Percentiles rank a stretch among this genome's conserved stretches.
Conservation (phyloP, 257 asterid genomes). For the Eucommia ulmoides region DNA sequence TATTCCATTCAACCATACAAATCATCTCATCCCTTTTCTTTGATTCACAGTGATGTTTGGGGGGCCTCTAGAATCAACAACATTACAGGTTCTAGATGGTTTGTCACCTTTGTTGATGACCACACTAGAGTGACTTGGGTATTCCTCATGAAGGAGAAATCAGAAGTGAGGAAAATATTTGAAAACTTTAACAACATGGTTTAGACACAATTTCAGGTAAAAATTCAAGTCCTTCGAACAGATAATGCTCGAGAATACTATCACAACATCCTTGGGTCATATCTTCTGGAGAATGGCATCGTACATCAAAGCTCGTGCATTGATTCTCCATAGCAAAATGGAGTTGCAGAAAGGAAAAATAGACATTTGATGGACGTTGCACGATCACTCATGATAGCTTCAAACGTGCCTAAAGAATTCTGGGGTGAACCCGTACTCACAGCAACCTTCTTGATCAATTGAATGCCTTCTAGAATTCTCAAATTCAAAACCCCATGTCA, state of each 20-base stretch:
- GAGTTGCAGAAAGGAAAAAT: not conserved
- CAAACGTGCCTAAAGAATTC: not conserved
- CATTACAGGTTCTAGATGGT: not conserved
- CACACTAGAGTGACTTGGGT: not conserved
- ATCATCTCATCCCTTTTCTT: constrained; percentile 2
- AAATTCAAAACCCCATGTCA: not conserved
- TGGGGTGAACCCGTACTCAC: not conserved
- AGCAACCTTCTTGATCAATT: not conserved
- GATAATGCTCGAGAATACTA: not conserved
- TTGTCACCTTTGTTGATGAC: not conserved
- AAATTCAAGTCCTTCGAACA: not conserved
- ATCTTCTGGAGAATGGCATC: not conserved
- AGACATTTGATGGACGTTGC: not conserved
- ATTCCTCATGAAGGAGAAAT: not conserved
- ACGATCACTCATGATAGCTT: not conserved
- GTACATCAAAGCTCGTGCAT: too few species aligned
- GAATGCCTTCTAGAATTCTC: not conserved
- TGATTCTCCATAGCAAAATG: not conserved
- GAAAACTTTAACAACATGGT: not conserved
- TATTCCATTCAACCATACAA: not conserved
- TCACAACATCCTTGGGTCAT: not conserved
- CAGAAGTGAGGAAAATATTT: not conserved
- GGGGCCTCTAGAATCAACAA: not conserved
- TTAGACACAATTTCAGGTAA: not conserved
- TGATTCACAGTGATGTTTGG: constrained; percentile 2